A percentile compares a stretch with the other conserved stretches of the same genome.
phyloP scores from a whole-genome alignment of 73 alveolate genomes.

The Paramecium bursaria region DNA sequence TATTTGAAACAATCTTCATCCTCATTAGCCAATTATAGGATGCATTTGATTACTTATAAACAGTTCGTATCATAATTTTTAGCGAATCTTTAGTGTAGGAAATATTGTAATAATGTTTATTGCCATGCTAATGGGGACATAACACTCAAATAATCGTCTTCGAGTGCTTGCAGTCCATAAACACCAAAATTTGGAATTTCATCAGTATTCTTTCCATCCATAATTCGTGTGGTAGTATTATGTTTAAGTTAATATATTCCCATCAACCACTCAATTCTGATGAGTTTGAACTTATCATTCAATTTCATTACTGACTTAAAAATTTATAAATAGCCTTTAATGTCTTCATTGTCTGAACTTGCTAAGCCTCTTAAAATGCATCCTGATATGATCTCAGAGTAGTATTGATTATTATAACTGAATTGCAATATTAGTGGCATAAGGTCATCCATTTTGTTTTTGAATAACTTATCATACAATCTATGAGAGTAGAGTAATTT shows the following conservation, averaged over 20 bases:
- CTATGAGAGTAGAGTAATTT: slow-evolving; percentile 13
- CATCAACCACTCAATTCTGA: slow-evolving; percentile 34
- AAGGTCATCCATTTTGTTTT: slow-evolving; percentile 4
- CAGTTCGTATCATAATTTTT: slow-evolving; percentile 23
- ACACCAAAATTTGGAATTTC: slow-evolving; percentile 40
- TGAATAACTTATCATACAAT: slow-evolving; percentile 40
- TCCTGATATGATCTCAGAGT: slow-evolving; percentile 26
- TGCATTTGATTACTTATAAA: neutral
- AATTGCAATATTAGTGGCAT: slow-evolving; percentile 5
- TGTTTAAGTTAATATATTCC: slow-evolving; percentile 15
- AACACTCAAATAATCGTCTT: slow-evolving; percentile 42
- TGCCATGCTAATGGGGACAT: slow-evolving; percentile 49
- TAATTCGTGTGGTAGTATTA: neutral
- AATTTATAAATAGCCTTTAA: neutral
- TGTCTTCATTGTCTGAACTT: slow-evolving; percentile 7
- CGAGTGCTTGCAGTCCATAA: slow-evolving; percentile 17
- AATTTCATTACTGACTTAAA: neutral
- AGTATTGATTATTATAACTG: slow-evolving; percentile 24
- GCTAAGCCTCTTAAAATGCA: slow-evolving; percentile 31
- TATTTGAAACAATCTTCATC: neutral
- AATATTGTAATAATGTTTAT: slow-evolving; percentile 1
- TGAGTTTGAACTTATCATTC: neutral
- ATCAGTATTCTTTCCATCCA: neutral
- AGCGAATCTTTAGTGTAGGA: neutral
- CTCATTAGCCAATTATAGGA: slow-evolving; percentile 11